Evolutionary conservation across 805 yeast species (phyloP), one percentile per base, ranked within the genome.

Genomic region (Nadsonia fulvescens): DNA sequence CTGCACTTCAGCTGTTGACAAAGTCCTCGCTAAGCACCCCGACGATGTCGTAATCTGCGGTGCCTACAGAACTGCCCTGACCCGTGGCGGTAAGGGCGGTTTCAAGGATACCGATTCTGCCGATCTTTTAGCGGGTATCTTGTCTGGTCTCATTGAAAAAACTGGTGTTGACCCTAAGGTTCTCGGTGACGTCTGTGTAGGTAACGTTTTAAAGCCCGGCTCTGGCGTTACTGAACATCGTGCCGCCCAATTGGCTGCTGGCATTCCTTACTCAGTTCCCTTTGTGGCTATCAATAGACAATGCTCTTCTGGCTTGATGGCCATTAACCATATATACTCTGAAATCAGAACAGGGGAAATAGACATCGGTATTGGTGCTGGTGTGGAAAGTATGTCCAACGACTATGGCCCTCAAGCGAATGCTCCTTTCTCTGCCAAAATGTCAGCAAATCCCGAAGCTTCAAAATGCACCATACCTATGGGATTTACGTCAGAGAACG

Each of bases 181-280:
- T 21, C 70, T 86, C 34, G 92, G 75, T 40, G 95, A 86, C 43
- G 72, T 86, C 32, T 73, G 73, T 16, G 72, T 79, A 35, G 96
- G 96, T 38, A 86, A 86, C 49, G 95, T 86, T 14, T 63, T 83
- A 45, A 81, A 83, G 56, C 65, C 68, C 24, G 93, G 93, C 22
- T 91, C 95, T 13, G 96, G 95, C 42, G 93, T 89, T 29, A 74
- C 75, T 30, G 95, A 83, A 54, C 93, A 79, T 54, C 63, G 96
- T 40, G 93, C 92, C 25, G 94, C 95, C 21, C 61, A 66, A 38
- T 63, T 86, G 31, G 89, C 83, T 12, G 91, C 95, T 7, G 96
- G 94, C 18, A 63, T 83, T 28, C 95, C 95, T 16, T 56, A 73
- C 47, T 52, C 70, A 2, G 62, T 73, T 8, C 83, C 93, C 6